Conservation (phyloP, 73 alveolate genomes). For the Paramecium pentaurelia region DNA sequence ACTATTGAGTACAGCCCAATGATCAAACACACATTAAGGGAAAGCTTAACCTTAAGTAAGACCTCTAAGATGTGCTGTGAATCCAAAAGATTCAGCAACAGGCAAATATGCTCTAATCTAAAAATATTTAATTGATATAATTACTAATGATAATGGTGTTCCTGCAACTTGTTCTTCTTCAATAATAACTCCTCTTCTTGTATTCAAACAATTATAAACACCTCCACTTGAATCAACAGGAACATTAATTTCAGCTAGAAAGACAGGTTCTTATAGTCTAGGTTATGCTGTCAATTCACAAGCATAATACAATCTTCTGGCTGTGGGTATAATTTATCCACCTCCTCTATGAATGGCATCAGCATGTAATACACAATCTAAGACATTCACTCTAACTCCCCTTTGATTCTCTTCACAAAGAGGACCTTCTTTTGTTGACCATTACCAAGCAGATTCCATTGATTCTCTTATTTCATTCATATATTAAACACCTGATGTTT, state of each 20-base stretch:
- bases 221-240: slow-evolving; percentile 96
- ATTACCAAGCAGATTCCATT: slow-evolving; percentile 94
- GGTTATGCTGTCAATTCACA: slow-evolving; percentile 97
- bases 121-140: no score
- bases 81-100: slow-evolving; percentile 99
- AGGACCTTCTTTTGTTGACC: slow-evolving; percentile 98
- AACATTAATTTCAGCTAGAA: slow-evolving; percentile 93
- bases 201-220: slow-evolving; percentile 90
- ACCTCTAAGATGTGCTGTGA: slow-evolving; percentile 95
- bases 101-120: slow-evolving; percentile 93
- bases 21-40: slow-evolving; percentile 98
- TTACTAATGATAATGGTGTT: slow-evolving; percentile 90
- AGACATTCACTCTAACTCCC: slow-evolving; percentile 96
- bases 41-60: slow-evolving; percentile 98
- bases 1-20: slow-evolving; percentile 89
- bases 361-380: slow-evolving; percentile 88
- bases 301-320: slow-evolving; percentile 97
- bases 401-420: slow-evolving; percentile 97
- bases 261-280: slow-evolving; percentile 97
- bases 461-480: slow-evolving; percentile 96
- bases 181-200: slow-evolving; percentile 94
- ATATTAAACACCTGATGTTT: slow-evolving; percentile 91
- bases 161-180: slow-evolving; percentile 94
- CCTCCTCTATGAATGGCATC: slow-evolving; percentile 99
- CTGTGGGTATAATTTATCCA: slow-evolving; percentile 87